These are phyloP conservation scores for Alloteropsis semialata DNA, from an alignment of 176 grass and related monocot species.

Conservation along the genomic window DNA sequence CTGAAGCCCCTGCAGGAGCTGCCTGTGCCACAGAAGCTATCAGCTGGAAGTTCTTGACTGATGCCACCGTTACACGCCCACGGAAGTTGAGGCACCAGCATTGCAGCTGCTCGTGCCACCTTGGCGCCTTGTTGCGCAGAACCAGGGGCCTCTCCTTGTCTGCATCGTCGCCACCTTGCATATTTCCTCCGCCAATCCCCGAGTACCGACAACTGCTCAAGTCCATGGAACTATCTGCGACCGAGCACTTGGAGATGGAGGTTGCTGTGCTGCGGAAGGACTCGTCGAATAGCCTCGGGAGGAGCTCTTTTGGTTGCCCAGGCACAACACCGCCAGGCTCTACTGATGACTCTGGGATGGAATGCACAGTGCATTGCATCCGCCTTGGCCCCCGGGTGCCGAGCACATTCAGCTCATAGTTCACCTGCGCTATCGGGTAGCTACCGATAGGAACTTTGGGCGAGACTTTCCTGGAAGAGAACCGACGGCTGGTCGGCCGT, in stretches of 20 bases:
- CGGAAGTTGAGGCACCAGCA: conserved; percentile 96
- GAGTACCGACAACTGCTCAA: conserved; percentile 67
- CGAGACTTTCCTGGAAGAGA: conserved; percentile 76
- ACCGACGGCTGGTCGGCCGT: conserved; percentile 39
- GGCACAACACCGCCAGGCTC: conserved; percentile 63
- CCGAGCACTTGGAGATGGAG: conserved; percentile 40
- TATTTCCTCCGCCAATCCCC: conserved; percentile 34
- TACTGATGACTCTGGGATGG: conserved; percentile 58
- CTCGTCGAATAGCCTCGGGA: conserved; percentile 50
- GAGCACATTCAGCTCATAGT: conserved; percentile 85
- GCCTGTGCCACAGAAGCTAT: conserved; percentile 37
- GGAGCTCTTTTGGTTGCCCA: conserved; percentile 52
- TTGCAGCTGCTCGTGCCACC: conserved; percentile 88
- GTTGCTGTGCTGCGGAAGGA: conserved; percentile 65
- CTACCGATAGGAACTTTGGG: conserved; percentile 50
- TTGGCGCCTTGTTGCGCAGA: conserved; percentile 67
- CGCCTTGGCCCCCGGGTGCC: conserved; percentile 78
- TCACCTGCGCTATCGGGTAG: conserved; percentile 69
- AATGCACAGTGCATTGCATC: conserved; percentile 84
- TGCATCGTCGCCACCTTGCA: not conserved
- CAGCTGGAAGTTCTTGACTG: conserved; percentile 88
- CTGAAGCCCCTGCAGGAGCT: not conserved
- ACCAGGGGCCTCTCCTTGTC: conserved; percentile 57
- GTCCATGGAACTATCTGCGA: conserved; percentile 44
- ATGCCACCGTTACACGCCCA: conserved; percentile 74